A percentile compares a stretch with the other conserved stretches of the same genome.
Conservation (phyloP, 306 rosid genomes). For the Rubus parviflorus region DNA sequence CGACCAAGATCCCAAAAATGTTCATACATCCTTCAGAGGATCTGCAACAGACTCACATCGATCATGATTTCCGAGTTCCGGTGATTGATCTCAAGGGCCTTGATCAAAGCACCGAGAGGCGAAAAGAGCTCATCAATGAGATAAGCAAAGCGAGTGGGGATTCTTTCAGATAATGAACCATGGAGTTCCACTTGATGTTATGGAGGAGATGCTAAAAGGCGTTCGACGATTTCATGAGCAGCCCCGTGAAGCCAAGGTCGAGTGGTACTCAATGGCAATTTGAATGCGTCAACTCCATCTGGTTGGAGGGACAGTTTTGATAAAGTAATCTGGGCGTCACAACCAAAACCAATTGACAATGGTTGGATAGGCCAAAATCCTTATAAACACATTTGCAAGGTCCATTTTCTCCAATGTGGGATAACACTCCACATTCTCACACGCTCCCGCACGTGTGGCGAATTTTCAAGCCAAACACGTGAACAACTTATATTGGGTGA, state of each 20-base stretch:
- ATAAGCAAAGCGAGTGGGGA: conserved; percentile 46
- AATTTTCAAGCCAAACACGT: too few relatives aligned
- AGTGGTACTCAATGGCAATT: conserved; percentile 49
- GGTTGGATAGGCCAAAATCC: too few relatives aligned
- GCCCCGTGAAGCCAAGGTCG: conserved; percentile 40
- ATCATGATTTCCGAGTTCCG: conserved; percentile 29
- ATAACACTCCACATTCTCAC: too few relatives aligned
- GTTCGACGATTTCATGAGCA: conserved; percentile 50
- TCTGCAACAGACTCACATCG: neutral
- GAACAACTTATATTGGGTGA: too few relatives aligned
- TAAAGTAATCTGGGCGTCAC: too few relatives aligned
- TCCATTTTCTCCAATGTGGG: too few relatives aligned
- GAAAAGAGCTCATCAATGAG: conserved; percentile 25
- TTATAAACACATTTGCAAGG: too few relatives aligned
- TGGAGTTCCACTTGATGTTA: conserved; percentile 32
- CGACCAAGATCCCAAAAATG: conserved; percentile 46
- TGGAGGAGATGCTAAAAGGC: conserved; percentile 35
- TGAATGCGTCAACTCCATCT: conserved; percentile 27
- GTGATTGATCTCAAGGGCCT: conserved; percentile 45
- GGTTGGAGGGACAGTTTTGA: conserved; percentile 35
- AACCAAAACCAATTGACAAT: too few relatives aligned
- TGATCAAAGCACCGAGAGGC: conserved; percentile 10
- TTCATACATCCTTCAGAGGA: conserved; percentile 57
- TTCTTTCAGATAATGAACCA: conserved; percentile 65
- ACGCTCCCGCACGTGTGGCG: too few relatives aligned